Conservation (phyloP, 1,284 basidiomycete genomes). For the Vanrija pseudolonga region DNA sequence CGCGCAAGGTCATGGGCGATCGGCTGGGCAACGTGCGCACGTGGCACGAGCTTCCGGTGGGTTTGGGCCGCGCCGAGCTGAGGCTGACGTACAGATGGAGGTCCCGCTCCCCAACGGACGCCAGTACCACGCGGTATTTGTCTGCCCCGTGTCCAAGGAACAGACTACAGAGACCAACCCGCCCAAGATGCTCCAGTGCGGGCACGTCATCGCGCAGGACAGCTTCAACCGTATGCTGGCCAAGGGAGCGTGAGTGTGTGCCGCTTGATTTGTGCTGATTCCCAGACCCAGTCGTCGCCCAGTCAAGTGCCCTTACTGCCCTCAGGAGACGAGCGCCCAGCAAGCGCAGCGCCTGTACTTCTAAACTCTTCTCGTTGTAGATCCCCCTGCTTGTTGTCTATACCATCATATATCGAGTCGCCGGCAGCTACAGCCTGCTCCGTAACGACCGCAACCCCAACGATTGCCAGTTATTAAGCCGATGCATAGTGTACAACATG, state of each 20-base stretch:
- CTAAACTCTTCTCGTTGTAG: constrained; percentile 11
- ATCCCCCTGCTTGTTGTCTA: constrained; percentile 1
- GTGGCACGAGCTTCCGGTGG: constrained; percentile 85
- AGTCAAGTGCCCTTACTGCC: constrained; percentile 50
- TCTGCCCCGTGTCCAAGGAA: constrained; percentile 97
- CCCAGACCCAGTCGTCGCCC: constrained; percentile 27
- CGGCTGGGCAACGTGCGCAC: constrained; percentile 77
- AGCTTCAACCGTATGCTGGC: constrained; percentile 72
- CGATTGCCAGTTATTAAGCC: background rate
- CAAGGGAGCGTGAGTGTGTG: constrained; percentile 72
- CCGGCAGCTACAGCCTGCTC: no score
- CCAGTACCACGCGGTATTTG: constrained; percentile 93
- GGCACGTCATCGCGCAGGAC: constrained; percentile 88
- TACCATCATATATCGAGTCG: background rate
- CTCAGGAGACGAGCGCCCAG: constrained; percentile 38
- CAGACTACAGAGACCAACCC: constrained; percentile 90
- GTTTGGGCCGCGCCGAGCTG: constrained; percentile 26
- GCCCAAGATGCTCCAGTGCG: constrained; percentile 95
- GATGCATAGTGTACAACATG: constrained; percentile 9
- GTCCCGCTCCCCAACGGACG: constrained; percentile 81
- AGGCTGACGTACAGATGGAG: constrained; percentile 68
- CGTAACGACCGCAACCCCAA: background rate
- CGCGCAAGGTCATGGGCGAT: constrained; percentile 84
- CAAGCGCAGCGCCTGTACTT: constrained; percentile 46
- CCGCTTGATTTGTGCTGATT: background rate